Conservation (phyloP, 176 grass and related monocot species). For the Zizania latifolia region DNA sequence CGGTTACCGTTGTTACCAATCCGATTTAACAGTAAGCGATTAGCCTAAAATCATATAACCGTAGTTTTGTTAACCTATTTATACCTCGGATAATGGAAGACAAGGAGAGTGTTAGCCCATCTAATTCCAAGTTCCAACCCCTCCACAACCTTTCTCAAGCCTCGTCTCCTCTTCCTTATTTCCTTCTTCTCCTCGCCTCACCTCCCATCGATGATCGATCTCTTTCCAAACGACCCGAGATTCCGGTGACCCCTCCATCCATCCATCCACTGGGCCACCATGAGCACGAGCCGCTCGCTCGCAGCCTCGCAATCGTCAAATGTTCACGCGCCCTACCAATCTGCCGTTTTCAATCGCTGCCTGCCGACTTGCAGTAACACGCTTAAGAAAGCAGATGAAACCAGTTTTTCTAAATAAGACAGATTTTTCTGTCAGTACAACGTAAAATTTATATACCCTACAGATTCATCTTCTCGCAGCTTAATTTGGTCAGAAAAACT, state of each 20-base stretch:
- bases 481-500: background rate
- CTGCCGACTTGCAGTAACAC: background rate
- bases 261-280: background rate
- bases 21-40: too few species aligned
- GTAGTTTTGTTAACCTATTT: too few species aligned
- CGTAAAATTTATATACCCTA: too few species aligned
- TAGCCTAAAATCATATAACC: too few species aligned
- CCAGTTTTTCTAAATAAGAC: too few species aligned
- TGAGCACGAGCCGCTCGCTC: background rate
- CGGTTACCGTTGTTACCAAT: too few species aligned
- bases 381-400: too few species aligned
- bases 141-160: background rate
- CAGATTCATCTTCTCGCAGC: background rate
- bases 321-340: background rate
- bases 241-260: background rate
- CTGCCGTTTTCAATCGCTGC: background rate
- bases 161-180: background rate
- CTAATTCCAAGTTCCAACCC: too few species aligned
- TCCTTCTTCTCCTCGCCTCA: background rate
- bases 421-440: too few species aligned
- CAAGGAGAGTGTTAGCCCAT: too few species aligned
- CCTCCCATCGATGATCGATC: background rate
- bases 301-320: background rate
- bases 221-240: constrained; percentile 10
- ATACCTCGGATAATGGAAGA: constrained; percentile 36